A percentile compares a stretch with the other conserved stretches of the same genome.
phyloP scores from a whole-genome alignment of 2,329 filamentous ascomycete genomes.

The Colletotrichum agaves region DNA sequence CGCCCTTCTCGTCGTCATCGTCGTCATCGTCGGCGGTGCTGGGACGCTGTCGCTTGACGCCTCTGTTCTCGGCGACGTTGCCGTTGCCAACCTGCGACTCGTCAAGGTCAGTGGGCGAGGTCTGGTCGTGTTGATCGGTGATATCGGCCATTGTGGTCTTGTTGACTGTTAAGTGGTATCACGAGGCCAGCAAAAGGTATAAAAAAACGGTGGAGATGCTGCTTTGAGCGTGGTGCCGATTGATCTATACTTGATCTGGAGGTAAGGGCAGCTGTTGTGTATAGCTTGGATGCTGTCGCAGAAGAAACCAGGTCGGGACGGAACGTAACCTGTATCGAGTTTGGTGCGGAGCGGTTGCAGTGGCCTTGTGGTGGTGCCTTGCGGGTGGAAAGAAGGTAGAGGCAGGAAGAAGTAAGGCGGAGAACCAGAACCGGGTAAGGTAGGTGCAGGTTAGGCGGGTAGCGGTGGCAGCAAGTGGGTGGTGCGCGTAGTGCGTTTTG shows the following conservation, averaged over 20 bases:
- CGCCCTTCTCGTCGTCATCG: slow-evolving; percentile 96
- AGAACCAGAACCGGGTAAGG: background rate
- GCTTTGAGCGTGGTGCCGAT: slow-evolving; percentile 73
- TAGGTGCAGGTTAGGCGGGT: slow-evolving; percentile 10
- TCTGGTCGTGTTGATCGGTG: slow-evolving; percentile 80
- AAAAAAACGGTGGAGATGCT: slow-evolving; percentile 68
- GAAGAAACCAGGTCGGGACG: slow-evolving; percentile 63
- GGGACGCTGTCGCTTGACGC: slow-evolving; percentile 88
- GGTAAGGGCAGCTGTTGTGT: slow-evolving; percentile 55
- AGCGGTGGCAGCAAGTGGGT: slow-evolving; percentile 21
- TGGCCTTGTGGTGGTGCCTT: slow-evolving; percentile 29
- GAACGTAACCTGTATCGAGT: slow-evolving; percentile 56
- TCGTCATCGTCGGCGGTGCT: slow-evolving; percentile 92
- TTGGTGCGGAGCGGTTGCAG: slow-evolving; percentile 50
- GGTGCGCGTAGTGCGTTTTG: slow-evolving; percentile 18
- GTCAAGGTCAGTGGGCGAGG: slow-evolving; percentile 78
- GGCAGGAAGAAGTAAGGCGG: slow-evolving; percentile 10
- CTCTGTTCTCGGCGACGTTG: slow-evolving; percentile 75
- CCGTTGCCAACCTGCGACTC: slow-evolving; percentile 76
- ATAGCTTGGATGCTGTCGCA: slow-evolving; percentile 59
- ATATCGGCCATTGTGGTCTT: slow-evolving; percentile 77
- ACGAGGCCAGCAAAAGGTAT: slow-evolving; percentile 63
- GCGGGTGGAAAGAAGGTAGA: slow-evolving; percentile 44
- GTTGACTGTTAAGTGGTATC: slow-evolving; percentile 42
- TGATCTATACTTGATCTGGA: slow-evolving; percentile 74